Evolutionary conservation across 208 protist species (phyloP).

Genomic region (Acanthamoeba divionensis): DNA sequence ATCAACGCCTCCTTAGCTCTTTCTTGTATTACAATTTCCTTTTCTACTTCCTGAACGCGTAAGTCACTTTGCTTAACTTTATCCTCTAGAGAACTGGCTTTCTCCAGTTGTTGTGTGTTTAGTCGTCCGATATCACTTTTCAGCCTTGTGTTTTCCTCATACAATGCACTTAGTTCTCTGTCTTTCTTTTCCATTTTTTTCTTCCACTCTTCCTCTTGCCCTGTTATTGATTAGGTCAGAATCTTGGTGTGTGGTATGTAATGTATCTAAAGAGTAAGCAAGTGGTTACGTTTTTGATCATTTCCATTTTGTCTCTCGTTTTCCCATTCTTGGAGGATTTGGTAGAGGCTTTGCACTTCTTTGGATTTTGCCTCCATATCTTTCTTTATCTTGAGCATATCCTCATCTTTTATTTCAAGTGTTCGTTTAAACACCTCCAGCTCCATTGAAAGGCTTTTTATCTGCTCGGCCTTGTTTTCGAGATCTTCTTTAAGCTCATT

Average conservation of each 20-base stretch:
- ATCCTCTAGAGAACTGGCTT: no score
- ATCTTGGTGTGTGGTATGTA: no score
- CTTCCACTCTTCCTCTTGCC: neutral
- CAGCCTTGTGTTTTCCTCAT: neutral
- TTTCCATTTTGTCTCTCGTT: neutral
- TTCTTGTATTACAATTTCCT: no score
- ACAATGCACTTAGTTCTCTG: constrained; percentile 1
- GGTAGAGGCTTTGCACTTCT: constrained; percentile 27
- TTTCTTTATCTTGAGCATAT: neutral
- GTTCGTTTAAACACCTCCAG: constrained; percentile 29
- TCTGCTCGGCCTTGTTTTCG: neutral
- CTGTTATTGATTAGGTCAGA: no score
- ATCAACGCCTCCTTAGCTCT: no score
- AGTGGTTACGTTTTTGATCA: no score
- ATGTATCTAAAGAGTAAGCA: no score
- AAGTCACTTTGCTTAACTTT: no score
- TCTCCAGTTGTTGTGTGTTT: no score
- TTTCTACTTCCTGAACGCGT: no score
- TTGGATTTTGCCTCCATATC: neutral
- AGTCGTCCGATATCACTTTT: no score
- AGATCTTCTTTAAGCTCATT: neutral
- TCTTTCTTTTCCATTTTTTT: constrained; percentile 18
- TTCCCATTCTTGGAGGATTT: constrained; percentile 22
- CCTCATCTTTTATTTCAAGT: constrained; percentile 31
- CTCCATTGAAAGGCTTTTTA: neutral